A percentile compares a stretch with the other conserved stretches of the same genome.
Evolutionary conservation across 257 asterid genomes (phyloP).

Genomic region (Ilex asprella): DNA sequence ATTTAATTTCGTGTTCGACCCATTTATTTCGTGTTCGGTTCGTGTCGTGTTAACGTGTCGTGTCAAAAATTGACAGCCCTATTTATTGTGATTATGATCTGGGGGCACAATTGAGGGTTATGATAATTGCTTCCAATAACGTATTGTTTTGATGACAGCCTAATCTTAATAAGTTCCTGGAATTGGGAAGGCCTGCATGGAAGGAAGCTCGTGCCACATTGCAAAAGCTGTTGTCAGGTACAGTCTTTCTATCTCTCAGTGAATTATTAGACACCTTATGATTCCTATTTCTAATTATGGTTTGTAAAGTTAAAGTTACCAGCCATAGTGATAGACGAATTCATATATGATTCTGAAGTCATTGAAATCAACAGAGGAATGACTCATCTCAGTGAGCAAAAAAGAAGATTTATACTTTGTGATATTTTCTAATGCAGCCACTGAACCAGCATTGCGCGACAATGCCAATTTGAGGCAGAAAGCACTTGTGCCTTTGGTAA

Average conservation of each 20-base stretch:
- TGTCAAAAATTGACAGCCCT: too few relatives aligned
- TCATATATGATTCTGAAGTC: too few relatives aligned
- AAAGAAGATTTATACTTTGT: constrained; percentile 3
- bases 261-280: background rate
- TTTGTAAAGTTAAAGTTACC: background rate
- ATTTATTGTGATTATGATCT: too few relatives aligned
- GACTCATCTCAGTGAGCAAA: too few relatives aligned
- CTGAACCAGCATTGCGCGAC: constrained; percentile 74
- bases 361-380: too few relatives aligned
- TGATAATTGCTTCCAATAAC: too few relatives aligned
- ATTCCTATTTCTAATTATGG: background rate
- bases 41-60: too few relatives aligned
- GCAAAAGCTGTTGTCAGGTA: constrained; percentile 87
- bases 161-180: constrained; percentile 78
- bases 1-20: too few relatives aligned
- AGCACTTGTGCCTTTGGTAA: constrained; percentile 76
- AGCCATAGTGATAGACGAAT: too few relatives aligned
- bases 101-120: too few relatives aligned
- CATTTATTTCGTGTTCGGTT: too few relatives aligned
- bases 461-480: constrained; percentile 51
- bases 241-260: background rate
- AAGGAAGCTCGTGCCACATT: constrained; percentile 85
- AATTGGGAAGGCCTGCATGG: constrained; percentile 90
- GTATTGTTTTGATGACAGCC: constrained; percentile 31
- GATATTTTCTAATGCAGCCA: constrained; percentile 40